Evolutionary conservation across 2,329 filamentous ascomycete species (phyloP), one percentile per base, ranked within the genome.

Genomic region (Aspergillus brunneoviolaceus): DNA sequence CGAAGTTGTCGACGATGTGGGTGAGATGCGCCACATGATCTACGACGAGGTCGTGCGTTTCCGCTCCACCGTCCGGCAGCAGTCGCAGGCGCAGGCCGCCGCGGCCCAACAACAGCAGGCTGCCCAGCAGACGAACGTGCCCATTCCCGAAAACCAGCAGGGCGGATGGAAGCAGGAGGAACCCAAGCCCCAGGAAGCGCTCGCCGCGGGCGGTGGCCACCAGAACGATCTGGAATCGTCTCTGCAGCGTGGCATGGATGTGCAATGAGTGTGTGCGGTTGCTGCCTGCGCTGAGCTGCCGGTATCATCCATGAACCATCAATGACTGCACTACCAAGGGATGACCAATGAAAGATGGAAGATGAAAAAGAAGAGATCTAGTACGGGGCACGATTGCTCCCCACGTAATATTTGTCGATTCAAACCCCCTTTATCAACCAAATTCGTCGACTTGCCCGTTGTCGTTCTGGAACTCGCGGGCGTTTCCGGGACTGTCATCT

Each of bases 21-120:
- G 83, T 23, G 91, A 97, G 69, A 98, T 99, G 93, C 91, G 95
- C 74, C 88, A 89, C 78, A 96, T 97, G 91, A 99, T 99, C 66
- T 82, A 97, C 61, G 89, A 94, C n/a, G 95, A 99, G 78, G 95
- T 99, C 52, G 84, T 87, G 72, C 85, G 87, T 66, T 99, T 99
- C 87, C 87, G 95, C 64, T 82, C 84, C 60, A 74, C 79, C 57
- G 85, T 87, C 49, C 79, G 84, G 63, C 80, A 82, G 62, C 76
- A 80, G 62, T 77, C 80, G 29, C 77, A 80, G 66, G 76, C 73
- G 48, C 77, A 79, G 63, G 69, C 69, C 31, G 69, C 69, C 51
- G 67, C 39, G 39, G 39, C 68, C 68, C 74, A 76, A 62, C 71
- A 76, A 56, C 76, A 80, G 63, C 77, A 80, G 67, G 76, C 65